These are phyloP conservation scores for Boletellus emodensis DNA, from an alignment of 768 basidiomycete species.

Conservation along the genomic window DNA sequence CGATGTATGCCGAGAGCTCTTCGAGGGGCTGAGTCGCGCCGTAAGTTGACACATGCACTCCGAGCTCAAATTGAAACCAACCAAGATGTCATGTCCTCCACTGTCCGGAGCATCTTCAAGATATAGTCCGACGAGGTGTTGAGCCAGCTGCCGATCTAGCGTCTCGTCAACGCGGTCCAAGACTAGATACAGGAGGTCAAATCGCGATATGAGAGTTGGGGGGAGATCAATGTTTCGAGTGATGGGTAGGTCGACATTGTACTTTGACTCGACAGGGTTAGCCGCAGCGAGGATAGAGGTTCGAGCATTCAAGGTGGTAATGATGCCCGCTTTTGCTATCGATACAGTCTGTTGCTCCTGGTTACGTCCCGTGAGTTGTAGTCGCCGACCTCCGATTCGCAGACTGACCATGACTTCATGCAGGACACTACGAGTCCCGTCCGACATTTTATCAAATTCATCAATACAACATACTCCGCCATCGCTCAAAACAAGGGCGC, in stretches of 20 bases:
- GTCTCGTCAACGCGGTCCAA: conserved; percentile 91
- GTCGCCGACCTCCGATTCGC: neutral
- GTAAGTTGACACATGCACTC: conserved; percentile 5
- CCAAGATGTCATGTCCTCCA: conserved; percentile 69
- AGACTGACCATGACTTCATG: conserved; percentile 93
- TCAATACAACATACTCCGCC: conserved; percentile 99
- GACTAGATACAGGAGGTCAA: conserved; percentile 94
- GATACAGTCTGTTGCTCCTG: conserved; percentile 99
- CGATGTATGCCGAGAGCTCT: conserved; percentile 90
- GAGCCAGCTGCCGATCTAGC: conserved; percentile 81
- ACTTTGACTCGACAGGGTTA: conserved; percentile 94
- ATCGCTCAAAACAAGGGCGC: conserved; percentile 90
- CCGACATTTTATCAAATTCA: conserved; percentile 99
- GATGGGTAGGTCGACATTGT: conserved; percentile 87
- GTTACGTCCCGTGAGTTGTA: conserved; percentile 1
- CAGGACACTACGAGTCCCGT: conserved; percentile 92
- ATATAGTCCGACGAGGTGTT: conserved; percentile 90
- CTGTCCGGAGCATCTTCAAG: conserved; percentile 76
- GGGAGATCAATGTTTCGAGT: conserved; percentile 97
- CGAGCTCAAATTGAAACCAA: conserved; percentile 34
- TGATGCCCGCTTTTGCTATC: conserved; percentile 98
- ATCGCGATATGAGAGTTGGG: conserved; percentile 95
- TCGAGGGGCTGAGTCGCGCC: conserved; percentile 64
- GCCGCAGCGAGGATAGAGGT: conserved; percentile 97
- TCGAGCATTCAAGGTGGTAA: conserved; percentile 96